Evolutionary conservation across 2,329 filamentous ascomycete genomes (phyloP).

Genomic region (Hawksworthiomyces lignivorus): DNA sequence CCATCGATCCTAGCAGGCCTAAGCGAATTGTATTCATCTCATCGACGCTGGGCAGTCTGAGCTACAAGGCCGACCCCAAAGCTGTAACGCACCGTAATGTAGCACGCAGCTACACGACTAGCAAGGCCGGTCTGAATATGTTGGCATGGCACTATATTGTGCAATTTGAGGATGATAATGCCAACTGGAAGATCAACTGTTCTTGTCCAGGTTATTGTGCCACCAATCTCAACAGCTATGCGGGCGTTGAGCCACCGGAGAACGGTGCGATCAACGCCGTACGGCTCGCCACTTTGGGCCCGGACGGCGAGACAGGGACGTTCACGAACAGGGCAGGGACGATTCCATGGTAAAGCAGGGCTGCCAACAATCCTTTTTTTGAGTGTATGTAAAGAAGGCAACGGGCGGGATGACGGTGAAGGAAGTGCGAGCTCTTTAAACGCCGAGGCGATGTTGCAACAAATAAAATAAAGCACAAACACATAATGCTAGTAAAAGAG

Average conservation of each 20-base stretch:
- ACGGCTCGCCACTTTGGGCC: constrained; percentile 22
- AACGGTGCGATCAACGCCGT: constrained; percentile 23
- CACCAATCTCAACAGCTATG: constrained; percentile 20
- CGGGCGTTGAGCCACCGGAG: constrained; percentile 16
- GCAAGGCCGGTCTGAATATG: constrained; percentile 24
- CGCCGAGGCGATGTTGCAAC: no score
- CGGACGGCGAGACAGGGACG: constrained; percentile 23
- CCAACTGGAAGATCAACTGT: constrained; percentile 25
- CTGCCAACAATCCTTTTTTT: no score
- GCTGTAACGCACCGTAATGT: constrained; percentile 8
- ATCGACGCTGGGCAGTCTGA: constrained; percentile 17
- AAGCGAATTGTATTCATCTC: constrained; percentile 20
- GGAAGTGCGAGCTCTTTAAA: no score
- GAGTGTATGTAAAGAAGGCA: no score
- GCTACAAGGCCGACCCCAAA: constrained; percentile 13
- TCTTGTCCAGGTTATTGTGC: constrained; percentile 30
- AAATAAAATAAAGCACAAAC: no score
- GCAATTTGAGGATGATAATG: constrained; percentile 21
- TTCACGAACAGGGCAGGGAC: constrained; percentile 20
- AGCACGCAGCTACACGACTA: constrained; percentile 16
- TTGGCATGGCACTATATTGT: constrained; percentile 21
- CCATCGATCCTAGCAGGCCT: constrained; percentile 11
- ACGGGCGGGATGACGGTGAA: no score
- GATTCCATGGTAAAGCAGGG: constrained; percentile 15
- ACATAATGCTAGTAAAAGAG: no score